Conservation (phyloP, 257 asterid species). For the Rehmannia glutinosa region DNA sequence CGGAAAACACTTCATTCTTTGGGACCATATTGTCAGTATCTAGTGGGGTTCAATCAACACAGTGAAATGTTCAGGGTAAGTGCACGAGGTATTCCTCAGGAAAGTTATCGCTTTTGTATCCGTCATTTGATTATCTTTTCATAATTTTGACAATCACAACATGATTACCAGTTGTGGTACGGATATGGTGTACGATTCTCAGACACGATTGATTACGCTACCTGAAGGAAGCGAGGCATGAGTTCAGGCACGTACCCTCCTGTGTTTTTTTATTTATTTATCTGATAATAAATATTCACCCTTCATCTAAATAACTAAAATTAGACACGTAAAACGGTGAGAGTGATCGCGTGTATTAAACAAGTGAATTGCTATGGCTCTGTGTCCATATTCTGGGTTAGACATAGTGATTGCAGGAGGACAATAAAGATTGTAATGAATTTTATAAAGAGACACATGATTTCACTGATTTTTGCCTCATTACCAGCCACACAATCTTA, state of each 20-base stretch:
- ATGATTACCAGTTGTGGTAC: slow-evolving; percentile 31
- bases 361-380: not conserved
- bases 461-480: too few relatives aligned
- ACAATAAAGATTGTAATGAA: too few relatives aligned
- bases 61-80: slow-evolving; percentile 79
- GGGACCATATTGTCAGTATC: slow-evolving; percentile 86
- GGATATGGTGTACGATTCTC: slow-evolving; percentile 41
- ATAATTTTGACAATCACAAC: not conserved
- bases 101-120: not conserved
- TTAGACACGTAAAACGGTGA: not conserved
- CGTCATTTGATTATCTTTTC: not conserved
- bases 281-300: not conserved
- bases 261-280: not conserved
- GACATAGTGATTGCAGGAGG: too few relatives aligned
- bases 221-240: slow-evolving; percentile 43
- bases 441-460: too few relatives aligned
- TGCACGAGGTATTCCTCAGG: not conserved
- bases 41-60: slow-evolving; percentile 68
- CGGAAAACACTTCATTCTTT: slow-evolving; percentile 88
- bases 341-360: not conserved
- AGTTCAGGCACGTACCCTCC: slow-evolving; percentile 24
- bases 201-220: slow-evolving; percentile 43
- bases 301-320: not conserved
- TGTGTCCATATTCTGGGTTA: not conserved
- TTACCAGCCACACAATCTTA: too few relatives aligned